Evolutionary conservation across 768 basidiomycete species (phyloP).

Genomic region (Pisolithus sp.): DNA sequence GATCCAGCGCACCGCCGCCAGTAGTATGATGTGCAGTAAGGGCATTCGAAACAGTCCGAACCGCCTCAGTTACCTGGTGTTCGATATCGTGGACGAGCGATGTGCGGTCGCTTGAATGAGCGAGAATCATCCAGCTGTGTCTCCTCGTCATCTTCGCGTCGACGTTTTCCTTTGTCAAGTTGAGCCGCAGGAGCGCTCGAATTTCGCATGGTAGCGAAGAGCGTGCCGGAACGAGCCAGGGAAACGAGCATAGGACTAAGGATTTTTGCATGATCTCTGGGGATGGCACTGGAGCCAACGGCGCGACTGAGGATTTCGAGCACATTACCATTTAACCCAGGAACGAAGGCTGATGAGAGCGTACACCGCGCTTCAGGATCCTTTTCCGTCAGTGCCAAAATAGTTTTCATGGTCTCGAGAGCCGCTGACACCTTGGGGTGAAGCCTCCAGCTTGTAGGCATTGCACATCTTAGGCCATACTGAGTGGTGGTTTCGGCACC

Average conservation of each 20-base stretch:
- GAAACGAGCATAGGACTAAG: conserved; percentile 59
- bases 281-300: conserved; percentile 40
- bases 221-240: conserved; percentile 56
- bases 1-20: conserved; percentile 40
- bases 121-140: conserved; percentile 21
- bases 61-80: conserved; percentile 53
- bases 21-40: conserved; percentile 33
- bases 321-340: conserved; percentile 42
- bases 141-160: conserved; percentile 48
- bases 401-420: conserved; percentile 56
- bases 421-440: conserved; percentile 51
- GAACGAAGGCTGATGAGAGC: conserved; percentile 46
- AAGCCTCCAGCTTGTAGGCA: conserved; percentile 8
- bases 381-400: conserved; percentile 50
- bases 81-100: conserved; percentile 44
- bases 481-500: neutral
- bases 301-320: conserved; percentile 49
- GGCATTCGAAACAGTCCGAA: conserved; percentile 47
- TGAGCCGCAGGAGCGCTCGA: conserved; percentile 58
- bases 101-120: conserved; percentile 40
- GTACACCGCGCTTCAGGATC: conserved; percentile 51
- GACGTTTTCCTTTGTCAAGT: conserved; percentile 70
- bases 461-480: conserved; percentile 1
- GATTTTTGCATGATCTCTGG: conserved; percentile 46
- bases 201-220: conserved; percentile 60